Evolutionary conservation across 441 rosid genomes (phyloP), one percentile per base, ranked within the genome.

Genomic region (Pelargonium fulgidum): DNA sequence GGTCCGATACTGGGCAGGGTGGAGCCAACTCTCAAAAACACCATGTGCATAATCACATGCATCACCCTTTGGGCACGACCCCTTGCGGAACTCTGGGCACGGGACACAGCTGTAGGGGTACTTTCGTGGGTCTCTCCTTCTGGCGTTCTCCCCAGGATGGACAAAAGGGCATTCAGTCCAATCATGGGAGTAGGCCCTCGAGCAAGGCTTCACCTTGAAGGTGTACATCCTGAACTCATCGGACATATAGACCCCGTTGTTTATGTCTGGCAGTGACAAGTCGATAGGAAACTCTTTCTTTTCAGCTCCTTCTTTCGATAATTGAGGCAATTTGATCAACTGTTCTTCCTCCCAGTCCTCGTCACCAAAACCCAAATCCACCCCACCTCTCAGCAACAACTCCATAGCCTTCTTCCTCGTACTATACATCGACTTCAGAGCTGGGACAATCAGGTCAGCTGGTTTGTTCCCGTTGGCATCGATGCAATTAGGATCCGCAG

Each of bases 81-180:
- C 93, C 72, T 85, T 88, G 1, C 93, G 85, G 41, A 86, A 88
- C 66, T 88, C 90, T 0, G 93, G 93, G 69, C 93, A 88, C 0
- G 93, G 93, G 64, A 88, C 93, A 41, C 93, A 88, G 59, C 89
- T 88, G 67, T 88, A 88, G 63, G 82, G 86, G 26, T 83, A 86
- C 72, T 86, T 88, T 56, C 87, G 78, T 0, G 93, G 93, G 75
- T 88, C 93, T 67, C 90, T 87, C 45, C 93, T 72, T 83, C 93
- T 86, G 1, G 93, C 93, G 8, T 88, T 88, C 81, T 88, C 93
- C 33, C 90, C 93, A 0, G 90, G 93, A 70, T 86, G 93, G 70
- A 85, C 89, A 68, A 88, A 88, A 0, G 90, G 93, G 65, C 90
- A 88, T 67, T 88, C 93, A 0, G 93, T 88, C 93, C 93, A 86